Base-by-base conservation (phyloP, 495 filamentous ascomycete genomes). In the Aspergillus kassunensis region DNA sequence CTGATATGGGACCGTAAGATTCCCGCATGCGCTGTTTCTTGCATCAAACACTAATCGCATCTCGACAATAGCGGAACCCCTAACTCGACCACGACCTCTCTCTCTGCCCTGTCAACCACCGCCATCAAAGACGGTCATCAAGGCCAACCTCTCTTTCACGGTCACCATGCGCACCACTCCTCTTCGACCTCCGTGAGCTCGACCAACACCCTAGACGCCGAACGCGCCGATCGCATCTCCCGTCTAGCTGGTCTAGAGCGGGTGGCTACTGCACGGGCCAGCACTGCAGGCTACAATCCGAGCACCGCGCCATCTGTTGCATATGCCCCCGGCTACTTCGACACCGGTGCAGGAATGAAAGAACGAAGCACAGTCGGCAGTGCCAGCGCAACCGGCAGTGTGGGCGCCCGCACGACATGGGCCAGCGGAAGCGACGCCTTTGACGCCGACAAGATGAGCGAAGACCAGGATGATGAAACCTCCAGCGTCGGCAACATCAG, bases 111-210 rank as follows among this genome's bases (percentile, higher is more conserved):
- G 27, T 92, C 88, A 16, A 96, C 91, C 23, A 91, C 89, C 6
- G 91, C 91, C 41, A 93, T 93, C 74, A 96, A 95, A 70, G 91
- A 96, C 59, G 91, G 91, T 52, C 89, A 95, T 56, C 86, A 87
- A 52, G 91, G 91, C 61, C 81, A 88, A 52, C 71, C 68, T 12
- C 68, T 72, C 42, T 68, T 74, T 54, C 79, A 80, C 46, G 71
- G 73, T 43, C 82, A 82, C 51, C 84, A 88, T 63, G 62, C 70
- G 1, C 75, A 77, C 44, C 68, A 73, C 11, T 65, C 69, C n/a
- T 75, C 75, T 10, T 72, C 75, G 19, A 57, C 71, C 13, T 74
- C 76, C 15, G 76, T 73, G 20, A 72, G 78, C 6, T 87, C 84
- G 6, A 78, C 78, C 33, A 87, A 79, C 44, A 87, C 83, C 51